A percentile compares a stretch with the other conserved stretches of the same genome.
These are phyloP conservation scores for Euphorbia lathyris DNA, from an alignment of 345 rosid species.

Conservation along the genomic window DNA sequence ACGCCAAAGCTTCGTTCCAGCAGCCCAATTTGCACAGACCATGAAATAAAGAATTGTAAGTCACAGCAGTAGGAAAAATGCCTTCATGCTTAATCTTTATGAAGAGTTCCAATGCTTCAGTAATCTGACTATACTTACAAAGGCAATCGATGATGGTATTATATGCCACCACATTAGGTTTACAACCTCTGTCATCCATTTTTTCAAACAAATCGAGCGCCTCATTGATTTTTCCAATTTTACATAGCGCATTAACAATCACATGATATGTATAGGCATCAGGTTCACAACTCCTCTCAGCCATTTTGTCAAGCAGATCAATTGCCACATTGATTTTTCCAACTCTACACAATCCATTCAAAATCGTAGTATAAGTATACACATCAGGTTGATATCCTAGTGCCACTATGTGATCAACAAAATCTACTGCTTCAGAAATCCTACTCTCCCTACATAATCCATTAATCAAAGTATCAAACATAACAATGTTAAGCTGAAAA, in stretches of 20 bases:
- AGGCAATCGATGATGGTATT: background rate
- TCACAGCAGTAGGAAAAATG: background rate
- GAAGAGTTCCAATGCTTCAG: background rate
- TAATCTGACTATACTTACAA: background rate
- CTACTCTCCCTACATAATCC: background rate
- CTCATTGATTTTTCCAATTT: too few relatives aligned
- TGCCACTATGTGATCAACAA: background rate
- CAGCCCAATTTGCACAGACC: slow-evolving; percentile 7
- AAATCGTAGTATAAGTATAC: background rate
- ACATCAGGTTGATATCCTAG: slow-evolving; percentile 4
- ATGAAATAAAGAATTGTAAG: background rate
- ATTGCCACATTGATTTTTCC: background rate
- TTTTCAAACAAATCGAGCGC: background rate
- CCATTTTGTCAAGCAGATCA: background rate
- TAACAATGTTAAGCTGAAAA: background rate
- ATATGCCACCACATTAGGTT: background rate
- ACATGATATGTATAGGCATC: background rate
- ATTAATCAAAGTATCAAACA: background rate
- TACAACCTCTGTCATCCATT: background rate
- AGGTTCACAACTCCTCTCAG: background rate
- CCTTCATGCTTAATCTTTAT: background rate
- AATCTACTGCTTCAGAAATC: background rate
- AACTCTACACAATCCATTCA: background rate
- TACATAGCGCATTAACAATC: too few relatives aligned
- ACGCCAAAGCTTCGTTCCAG: background rate